These are phyloP conservation scores for Colletotrichum sp. DNA, from an alignment of 2,329 filamentous ascomycete species.

Conservation along the genomic window DNA sequence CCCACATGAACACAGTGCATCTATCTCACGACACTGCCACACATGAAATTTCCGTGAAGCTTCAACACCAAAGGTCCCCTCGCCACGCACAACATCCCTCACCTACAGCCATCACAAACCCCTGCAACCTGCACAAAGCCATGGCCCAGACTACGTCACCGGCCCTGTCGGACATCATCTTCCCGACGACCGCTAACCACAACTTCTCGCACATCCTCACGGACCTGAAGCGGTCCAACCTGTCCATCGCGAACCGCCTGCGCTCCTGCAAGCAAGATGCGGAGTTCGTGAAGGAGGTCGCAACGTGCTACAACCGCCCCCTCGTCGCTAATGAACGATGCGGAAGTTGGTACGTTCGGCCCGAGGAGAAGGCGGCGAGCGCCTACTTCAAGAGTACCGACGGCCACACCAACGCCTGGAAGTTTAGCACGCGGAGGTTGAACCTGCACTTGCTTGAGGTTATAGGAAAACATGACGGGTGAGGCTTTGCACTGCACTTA, in stretches of 20 bases:
- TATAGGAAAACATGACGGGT: conserved; percentile 72
- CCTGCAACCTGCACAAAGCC: background rate
- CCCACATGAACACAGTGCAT: background rate
- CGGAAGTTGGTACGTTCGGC: conserved; percentile 91
- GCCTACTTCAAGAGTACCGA: conserved; percentile 99
- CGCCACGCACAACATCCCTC: background rate
- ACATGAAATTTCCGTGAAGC: background rate
- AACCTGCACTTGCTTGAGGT: conserved; percentile 82
- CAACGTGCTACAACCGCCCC: conserved; percentile 63
- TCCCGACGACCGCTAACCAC: conserved; percentile 58
- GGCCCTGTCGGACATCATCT: conserved; percentile 48
- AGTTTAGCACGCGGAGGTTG: conserved; percentile 82
- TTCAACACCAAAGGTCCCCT: background rate
- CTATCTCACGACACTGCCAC: background rate
- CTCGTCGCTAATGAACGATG: conserved; percentile 93
- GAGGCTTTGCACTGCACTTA: conserved; percentile 26
- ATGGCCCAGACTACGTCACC: conserved; percentile 2
- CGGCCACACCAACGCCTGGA: conserved; percentile 90
- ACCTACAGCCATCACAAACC: background rate
- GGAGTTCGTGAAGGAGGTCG: conserved; percentile 71
- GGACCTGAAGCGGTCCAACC: conserved; percentile 76
- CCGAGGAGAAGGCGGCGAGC: conserved; percentile 68
- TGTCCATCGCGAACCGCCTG: conserved; percentile 83
- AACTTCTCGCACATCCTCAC: conserved; percentile 74
- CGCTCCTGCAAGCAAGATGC: conserved; percentile 80